Evolutionary conservation across 768 basidiomycete species (phyloP).

Genomic region (Epithele typhae): DNA sequence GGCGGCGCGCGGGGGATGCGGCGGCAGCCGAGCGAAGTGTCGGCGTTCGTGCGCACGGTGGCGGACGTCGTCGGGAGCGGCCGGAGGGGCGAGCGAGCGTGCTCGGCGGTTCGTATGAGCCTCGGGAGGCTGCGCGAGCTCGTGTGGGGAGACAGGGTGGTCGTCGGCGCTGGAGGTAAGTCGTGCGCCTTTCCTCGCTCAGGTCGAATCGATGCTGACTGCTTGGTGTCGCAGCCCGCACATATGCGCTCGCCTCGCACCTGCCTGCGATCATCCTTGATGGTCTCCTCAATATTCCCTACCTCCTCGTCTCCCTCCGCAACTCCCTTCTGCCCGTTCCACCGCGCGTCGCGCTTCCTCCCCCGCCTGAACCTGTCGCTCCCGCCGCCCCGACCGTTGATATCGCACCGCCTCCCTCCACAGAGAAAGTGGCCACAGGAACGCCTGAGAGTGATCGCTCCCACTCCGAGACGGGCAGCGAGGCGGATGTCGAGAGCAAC

Average conservation of each 20-base stretch:
- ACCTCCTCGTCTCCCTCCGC: conserved; percentile 56
- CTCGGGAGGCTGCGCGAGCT: conserved; percentile 50
- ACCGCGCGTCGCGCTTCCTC: conserved; percentile 37
- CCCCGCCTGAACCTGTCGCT: conserved; percentile 22
- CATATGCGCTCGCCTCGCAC: conserved; percentile 66
- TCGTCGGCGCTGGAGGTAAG: conserved; percentile 78
- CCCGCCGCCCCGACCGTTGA: conserved; percentile 2
- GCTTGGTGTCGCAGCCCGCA: conserved; percentile 45
- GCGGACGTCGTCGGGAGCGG: conserved; percentile 59
- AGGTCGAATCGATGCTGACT: not conserved
- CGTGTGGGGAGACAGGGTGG: conserved; percentile 63
- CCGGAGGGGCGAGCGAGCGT: conserved; percentile 30
- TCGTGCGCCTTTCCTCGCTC: conserved; percentile 3
- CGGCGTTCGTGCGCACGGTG: conserved; percentile 54
- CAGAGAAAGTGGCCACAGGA: not conserved
- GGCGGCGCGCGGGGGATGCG: conserved; percentile 37
- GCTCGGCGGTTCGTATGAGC: conserved; percentile 22
- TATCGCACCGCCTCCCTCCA: no score
- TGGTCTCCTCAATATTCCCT: conserved; percentile 59
- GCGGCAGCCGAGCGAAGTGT: conserved; percentile 52
- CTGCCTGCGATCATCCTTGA: conserved; percentile 67
- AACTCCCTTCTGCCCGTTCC: conserved; percentile 54
- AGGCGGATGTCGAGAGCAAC: conserved; percentile 68
- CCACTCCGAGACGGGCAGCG: conserved; percentile 48
- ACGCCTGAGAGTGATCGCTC: conserved; percentile 19